A percentile compares a stretch with the other conserved stretches of the same genome.
phyloP scores from a whole-genome alignment of 1,284 basidiomycete species.

The Apiotrichum sp. region DNA sequence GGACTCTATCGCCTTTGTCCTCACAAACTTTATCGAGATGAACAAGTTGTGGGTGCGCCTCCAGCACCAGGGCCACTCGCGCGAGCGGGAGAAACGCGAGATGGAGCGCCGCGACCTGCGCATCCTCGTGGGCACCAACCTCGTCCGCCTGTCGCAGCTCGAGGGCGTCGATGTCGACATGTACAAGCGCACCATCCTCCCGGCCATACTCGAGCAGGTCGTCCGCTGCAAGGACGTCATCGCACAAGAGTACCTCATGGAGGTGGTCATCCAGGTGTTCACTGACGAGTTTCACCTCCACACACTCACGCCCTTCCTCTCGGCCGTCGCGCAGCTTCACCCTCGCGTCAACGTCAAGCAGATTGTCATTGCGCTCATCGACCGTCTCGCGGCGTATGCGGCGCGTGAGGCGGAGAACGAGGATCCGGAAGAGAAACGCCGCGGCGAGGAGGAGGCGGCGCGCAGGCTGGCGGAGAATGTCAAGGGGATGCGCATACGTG shows the following conservation, averaged over 20 bases:
- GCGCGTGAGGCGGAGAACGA: constrained; percentile 89
- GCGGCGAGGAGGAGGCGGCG: constrained; percentile 83
- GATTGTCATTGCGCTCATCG: constrained; percentile 91
- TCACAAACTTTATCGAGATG: constrained; percentile 98
- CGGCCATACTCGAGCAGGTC: constrained; percentile 85
- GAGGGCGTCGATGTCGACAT: constrained; percentile 89
- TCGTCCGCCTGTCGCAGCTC: constrained; percentile 83
- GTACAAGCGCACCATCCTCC: constrained; percentile 76
- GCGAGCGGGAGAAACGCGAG: constrained; percentile 90
- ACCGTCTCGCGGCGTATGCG: constrained; percentile 87
- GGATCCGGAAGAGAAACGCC: constrained; percentile 82
- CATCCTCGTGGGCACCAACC: constrained; percentile 90
- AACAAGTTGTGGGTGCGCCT: constrained; percentile 97
- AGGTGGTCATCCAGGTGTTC: constrained; percentile 96
- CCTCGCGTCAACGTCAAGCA: constrained; percentile 95
- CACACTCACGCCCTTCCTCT: constrained; percentile 83
- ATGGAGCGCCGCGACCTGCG: constrained; percentile 85
- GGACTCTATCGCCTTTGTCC: constrained; percentile 86
- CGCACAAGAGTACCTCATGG: constrained; percentile 96
- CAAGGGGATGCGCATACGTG: constrained; percentile 51
- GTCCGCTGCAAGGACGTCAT: constrained; percentile 96
- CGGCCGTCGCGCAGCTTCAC: constrained; percentile 86
- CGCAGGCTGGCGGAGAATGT: constrained; percentile 77
- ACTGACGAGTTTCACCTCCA: constrained; percentile 94
- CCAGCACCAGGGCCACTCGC: constrained; percentile 90